phyloP scores from a whole-genome alignment of 2,329 filamentous ascomycete genomes.

The Trichophyton mentagrophytes region DNA sequence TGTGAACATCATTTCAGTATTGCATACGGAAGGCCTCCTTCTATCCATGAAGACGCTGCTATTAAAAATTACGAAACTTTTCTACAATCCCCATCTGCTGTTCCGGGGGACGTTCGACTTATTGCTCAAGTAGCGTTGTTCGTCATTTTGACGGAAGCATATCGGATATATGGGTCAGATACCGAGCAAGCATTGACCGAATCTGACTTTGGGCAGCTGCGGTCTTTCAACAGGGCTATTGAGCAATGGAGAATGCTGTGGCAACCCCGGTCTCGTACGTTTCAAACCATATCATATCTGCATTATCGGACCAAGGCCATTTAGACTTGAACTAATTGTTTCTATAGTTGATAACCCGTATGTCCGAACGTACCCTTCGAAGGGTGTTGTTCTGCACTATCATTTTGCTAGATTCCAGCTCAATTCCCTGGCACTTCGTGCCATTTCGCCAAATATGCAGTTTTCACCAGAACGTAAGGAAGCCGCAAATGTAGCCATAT shows the following conservation, averaged over 20 bases:
- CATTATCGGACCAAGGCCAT: not conserved
- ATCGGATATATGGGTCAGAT: constrained; percentile 45
- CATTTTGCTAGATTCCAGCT: constrained; percentile 44
- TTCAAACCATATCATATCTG: not conserved
- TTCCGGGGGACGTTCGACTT: constrained; percentile 43
- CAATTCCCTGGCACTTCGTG: constrained; percentile 32
- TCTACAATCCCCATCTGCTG: constrained; percentile 40
- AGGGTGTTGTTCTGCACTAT: constrained; percentile 41
- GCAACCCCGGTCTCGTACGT: constrained; percentile 34
- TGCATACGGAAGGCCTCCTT: constrained; percentile 46
- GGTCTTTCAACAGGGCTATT: constrained; percentile 36
- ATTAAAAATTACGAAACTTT: constrained; percentile 48
- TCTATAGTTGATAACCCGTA: constrained; percentile 31
- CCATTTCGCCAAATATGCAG: constrained; percentile 32
- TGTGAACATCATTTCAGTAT: constrained; percentile 55
- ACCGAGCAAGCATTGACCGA: constrained; percentile 40
- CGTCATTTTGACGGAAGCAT: constrained; percentile 45
- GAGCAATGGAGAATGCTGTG: constrained; percentile 42
- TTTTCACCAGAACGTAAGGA: constrained; percentile 35
- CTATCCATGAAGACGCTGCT: constrained; percentile 45
- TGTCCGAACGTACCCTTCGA: constrained; percentile 38
- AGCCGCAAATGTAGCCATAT: constrained; percentile 36
- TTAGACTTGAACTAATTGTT: not conserved
- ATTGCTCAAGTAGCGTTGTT: constrained; percentile 47
- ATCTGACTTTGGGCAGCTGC: constrained; percentile 39